Percentiles rank a stretch among this genome's conserved stretches.
phyloP scores from a whole-genome alignment of 2,329 filamentous ascomycete species.

The Cucurbitaria berberidis region DNA sequence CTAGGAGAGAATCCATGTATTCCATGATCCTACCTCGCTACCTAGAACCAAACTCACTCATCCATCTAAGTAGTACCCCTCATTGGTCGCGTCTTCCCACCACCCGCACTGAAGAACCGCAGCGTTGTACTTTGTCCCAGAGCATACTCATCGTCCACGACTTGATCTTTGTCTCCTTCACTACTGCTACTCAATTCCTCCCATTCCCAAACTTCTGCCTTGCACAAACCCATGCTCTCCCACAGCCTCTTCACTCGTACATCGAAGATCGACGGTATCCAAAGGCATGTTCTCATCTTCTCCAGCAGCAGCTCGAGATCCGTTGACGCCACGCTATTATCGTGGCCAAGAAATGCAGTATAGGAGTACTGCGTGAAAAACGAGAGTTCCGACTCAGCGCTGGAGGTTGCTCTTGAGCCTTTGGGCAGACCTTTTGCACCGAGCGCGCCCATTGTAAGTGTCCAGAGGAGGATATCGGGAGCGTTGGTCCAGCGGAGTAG shows the following conservation, averaged over 20 bases:
- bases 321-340: constrained; percentile 11
- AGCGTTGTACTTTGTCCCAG: constrained; percentile 23
- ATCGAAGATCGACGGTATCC: constrained; percentile 31
- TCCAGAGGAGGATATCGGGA: constrained; percentile 37
- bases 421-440: constrained; percentile 23
- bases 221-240: constrained; percentile 25
- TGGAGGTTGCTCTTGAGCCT: not conserved
- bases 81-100: not conserved
- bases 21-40: not conserved
- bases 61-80: not conserved
- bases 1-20: not conserved
- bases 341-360: constrained; percentile 12
- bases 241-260: constrained; percentile 23
- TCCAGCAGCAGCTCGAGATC: constrained; percentile 23
- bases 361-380: constrained; percentile 30
- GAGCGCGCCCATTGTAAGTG: constrained; percentile 36
- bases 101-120: constrained; percentile 19
- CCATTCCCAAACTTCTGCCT: constrained; percentile 9
- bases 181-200: constrained; percentile 17
- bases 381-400: constrained; percentile 2
- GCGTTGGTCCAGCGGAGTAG: constrained; percentile 27
- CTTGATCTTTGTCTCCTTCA: constrained; percentile 10
- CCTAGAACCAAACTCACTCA: not conserved
- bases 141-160: constrained; percentile 19
- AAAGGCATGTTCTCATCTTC: constrained; percentile 23